Conservation (phyloP, 2,329 filamentous ascomycete species). For the Colletotrichum plurivorum region DNA sequence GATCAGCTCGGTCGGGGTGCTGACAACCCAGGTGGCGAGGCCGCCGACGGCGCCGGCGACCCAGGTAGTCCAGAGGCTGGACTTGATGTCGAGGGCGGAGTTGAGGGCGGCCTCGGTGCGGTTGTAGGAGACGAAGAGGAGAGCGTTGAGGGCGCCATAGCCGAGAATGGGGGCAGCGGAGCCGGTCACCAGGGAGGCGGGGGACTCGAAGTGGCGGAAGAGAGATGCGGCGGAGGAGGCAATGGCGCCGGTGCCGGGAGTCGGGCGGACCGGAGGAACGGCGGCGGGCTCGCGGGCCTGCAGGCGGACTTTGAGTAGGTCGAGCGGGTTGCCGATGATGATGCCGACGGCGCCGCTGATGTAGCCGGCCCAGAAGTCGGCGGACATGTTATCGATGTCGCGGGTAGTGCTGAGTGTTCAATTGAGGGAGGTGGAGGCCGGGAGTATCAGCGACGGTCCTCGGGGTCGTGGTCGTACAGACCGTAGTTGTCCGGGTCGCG, state of each 20-base stretch:
- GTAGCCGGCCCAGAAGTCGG: conserved; percentile 96
- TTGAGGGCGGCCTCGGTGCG: conserved; percentile 78
- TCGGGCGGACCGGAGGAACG: conserved; percentile 30
- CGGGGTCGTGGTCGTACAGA: conserved; percentile 19
- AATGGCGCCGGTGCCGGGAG: conserved; percentile 29
- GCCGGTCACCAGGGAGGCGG: conserved; percentile 68
- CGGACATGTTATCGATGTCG: conserved; percentile 71
- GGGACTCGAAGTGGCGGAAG: conserved; percentile 51
- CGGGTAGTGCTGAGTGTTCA: not conserved
- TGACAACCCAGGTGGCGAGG: conserved; percentile 87
- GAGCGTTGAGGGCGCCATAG: conserved; percentile 91
- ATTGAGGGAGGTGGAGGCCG: not conserved
- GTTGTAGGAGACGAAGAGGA: conserved; percentile 93
- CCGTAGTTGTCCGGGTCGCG: conserved; percentile 30
- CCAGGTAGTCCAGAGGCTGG: conserved; percentile 78
- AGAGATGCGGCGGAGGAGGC: conserved; percentile 44
- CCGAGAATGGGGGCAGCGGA: conserved; percentile 88
- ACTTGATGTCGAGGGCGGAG: conserved; percentile 48
- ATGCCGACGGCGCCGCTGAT: conserved; percentile 86
- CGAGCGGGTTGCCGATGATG: conserved; percentile 44
- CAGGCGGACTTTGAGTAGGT: conserved; percentile 79
- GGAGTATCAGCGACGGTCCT: conserved; percentile 7
- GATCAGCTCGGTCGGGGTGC: conserved; percentile 89
- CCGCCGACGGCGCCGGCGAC: conserved; percentile 85
- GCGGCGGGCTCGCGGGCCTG: conserved; percentile 68